These are phyloP conservation scores for Fraxinus baroniana DNA, from an alignment of 305 asterid species.

Conservation along the genomic window DNA sequence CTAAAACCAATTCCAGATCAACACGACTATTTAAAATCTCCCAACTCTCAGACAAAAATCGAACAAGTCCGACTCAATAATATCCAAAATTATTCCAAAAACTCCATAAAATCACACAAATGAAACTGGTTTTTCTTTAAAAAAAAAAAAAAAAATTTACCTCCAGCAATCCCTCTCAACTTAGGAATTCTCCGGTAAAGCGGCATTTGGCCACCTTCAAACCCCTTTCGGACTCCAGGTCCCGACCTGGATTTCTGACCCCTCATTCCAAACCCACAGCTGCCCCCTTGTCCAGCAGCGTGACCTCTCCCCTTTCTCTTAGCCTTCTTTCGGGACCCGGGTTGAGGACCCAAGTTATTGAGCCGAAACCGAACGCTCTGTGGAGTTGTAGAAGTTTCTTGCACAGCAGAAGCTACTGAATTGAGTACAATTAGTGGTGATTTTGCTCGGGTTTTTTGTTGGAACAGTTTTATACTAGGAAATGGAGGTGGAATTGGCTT, in stretches of 20 bases:
- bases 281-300: conserved; percentile 94
- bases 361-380: conserved; percentile 56
- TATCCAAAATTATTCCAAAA: neutral
- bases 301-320: conserved; percentile 96
- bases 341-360: conserved; percentile 58
- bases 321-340: conserved; percentile 64
- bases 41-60: neutral
- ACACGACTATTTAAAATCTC: neutral
- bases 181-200: neutral
- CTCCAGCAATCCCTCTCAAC: conserved; percentile 84
- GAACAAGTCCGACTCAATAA: neutral
- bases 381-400: conserved; percentile 31
- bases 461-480: conserved; percentile 28
- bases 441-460: conserved; percentile 25
- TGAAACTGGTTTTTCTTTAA: no score
- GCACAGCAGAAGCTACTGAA: conserved; percentile 22
- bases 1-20: neutral
- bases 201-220: conserved; percentile 55
- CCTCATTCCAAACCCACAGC: conserved; percentile 57
- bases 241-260: conserved; percentile 99
- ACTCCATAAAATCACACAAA: neutral
- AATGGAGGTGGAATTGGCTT: conserved; percentile 41
- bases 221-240: conserved; percentile 75
- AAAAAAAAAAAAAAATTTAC: conserved; percentile 27
- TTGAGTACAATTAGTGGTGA: conserved; percentile 32